Evolutionary conservation across 148 eudicot species (phyloP).

Genomic region (Diospyros lotus): DNA sequence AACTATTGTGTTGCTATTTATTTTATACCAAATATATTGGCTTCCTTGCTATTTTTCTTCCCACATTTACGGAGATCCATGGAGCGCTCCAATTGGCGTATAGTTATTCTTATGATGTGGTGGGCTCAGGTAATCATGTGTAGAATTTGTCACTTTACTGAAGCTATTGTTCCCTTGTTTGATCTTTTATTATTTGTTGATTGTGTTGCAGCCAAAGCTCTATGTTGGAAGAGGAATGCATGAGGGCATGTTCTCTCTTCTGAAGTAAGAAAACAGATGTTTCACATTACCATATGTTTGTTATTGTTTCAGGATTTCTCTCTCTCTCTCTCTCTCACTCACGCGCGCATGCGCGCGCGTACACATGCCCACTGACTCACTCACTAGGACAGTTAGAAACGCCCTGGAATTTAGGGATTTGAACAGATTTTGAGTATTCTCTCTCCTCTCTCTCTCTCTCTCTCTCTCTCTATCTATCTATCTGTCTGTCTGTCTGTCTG

Average conservation of each 20-base stretch:
- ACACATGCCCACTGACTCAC: no score
- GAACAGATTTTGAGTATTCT: no score
- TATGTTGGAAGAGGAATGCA: slow-evolving; percentile 99
- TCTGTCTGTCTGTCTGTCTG: not conserved
- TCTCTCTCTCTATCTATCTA: no score
- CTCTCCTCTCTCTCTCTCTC: no score
- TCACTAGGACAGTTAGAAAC: no score
- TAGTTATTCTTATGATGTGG: slow-evolving; percentile 71
- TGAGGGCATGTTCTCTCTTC: slow-evolving; percentile 83
- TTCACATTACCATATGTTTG: not conserved
- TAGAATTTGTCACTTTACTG: slow-evolving; percentile 6
- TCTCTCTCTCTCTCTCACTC: not conserved
- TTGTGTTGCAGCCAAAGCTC: slow-evolving; percentile 74
- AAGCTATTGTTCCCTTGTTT: not conserved
- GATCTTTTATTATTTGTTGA: slow-evolving; percentile 3
- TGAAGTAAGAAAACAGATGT: slow-evolving; percentile 59
- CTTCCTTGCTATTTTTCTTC: slow-evolving; percentile 66
- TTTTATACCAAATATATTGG: slow-evolving; percentile 71
- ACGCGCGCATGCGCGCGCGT: no score
- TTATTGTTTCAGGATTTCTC: not conserved
- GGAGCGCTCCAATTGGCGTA: slow-evolving; percentile 81
- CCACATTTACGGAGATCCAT: slow-evolving; percentile 63
- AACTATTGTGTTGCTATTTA: slow-evolving; percentile 68
- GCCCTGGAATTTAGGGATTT: not conserved
- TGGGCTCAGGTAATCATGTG: slow-evolving; percentile 88